Conservation (phyloP, 2,329 filamentous ascomycete species). For the Colletotrichum gigasporum region DNA sequence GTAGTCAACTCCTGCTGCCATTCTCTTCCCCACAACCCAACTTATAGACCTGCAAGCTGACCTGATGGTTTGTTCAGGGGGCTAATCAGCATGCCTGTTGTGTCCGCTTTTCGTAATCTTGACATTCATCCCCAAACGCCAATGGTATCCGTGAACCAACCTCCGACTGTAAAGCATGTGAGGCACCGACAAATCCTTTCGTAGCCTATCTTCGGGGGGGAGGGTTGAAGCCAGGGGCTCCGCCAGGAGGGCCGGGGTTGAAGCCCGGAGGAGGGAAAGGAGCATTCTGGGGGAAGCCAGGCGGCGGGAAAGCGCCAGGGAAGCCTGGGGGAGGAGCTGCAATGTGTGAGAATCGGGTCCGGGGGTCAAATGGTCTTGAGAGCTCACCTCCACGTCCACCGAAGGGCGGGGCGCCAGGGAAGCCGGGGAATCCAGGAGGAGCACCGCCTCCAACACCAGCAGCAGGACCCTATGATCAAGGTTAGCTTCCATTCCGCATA, state of each 20-base stretch:
- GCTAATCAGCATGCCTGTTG: slow-evolving; percentile 13
- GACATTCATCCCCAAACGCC: slow-evolving; percentile 43
- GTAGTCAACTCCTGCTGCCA: slow-evolving; percentile 11
- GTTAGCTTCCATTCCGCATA: not conserved
- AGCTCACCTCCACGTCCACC: slow-evolving; percentile 66
- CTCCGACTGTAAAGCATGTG: slow-evolving; percentile 32
- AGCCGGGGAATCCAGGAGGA: slow-evolving; percentile 66
- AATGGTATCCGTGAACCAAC: slow-evolving; percentile 37
- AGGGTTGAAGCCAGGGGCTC: slow-evolving; percentile 79
- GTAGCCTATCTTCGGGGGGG: slow-evolving; percentile 66
- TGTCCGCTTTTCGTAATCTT: slow-evolving; percentile 26
- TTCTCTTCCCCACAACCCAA: slow-evolving; percentile 11
- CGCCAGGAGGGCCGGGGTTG: slow-evolving; percentile 55
- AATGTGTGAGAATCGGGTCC: slow-evolving; percentile 42
- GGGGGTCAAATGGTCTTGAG: slow-evolving; percentile 2
- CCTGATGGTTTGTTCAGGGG: slow-evolving; percentile 25
- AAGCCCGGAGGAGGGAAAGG: slow-evolving; percentile 62
- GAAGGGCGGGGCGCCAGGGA: slow-evolving; percentile 59
- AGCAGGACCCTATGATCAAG: slow-evolving; percentile 71
- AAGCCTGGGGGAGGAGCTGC: slow-evolving; percentile 60
- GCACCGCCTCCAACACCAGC: slow-evolving; percentile 81
- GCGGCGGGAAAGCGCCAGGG: slow-evolving; percentile 57
- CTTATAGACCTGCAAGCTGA: slow-evolving; percentile 5
- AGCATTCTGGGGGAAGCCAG: slow-evolving; percentile 49
- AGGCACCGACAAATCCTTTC: slow-evolving; percentile 31